Evolutionary conservation across 1,284 basidiomycete genomes (phyloP).

Genomic region (Cutaneotrichosporon arboriforme): DNA sequence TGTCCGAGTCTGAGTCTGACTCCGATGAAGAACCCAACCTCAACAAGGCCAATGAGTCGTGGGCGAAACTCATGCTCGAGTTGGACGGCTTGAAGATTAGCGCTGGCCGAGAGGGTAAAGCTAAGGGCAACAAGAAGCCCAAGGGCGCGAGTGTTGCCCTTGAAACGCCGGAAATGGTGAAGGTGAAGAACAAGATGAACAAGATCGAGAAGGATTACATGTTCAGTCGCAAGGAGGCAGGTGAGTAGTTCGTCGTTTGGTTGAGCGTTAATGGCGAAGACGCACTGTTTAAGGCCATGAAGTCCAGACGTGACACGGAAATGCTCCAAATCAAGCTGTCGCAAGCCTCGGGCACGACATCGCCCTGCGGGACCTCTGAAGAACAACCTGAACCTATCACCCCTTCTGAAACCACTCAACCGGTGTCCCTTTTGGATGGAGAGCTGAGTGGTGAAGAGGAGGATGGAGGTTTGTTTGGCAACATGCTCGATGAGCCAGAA

Average conservation of each 20-base stretch:
- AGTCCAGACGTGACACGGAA: slow-evolving; percentile 54
- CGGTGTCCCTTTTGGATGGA: background rate
- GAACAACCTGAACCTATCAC: background rate
- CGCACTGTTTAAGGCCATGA: slow-evolving; percentile 56
- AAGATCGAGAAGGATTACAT: slow-evolving; percentile 64
- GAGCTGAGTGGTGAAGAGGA: slow-evolving; percentile 45
- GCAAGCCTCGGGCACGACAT: slow-evolving; percentile 14
- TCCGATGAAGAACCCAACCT: slow-evolving; percentile 58
- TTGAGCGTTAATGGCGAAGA: slow-evolving; percentile 44
- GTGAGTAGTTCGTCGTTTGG: slow-evolving; percentile 19
- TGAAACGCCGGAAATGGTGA: slow-evolving; percentile 49
- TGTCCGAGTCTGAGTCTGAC: slow-evolving; percentile 20
- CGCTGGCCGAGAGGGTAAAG: slow-evolving; percentile 1
- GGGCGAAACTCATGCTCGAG: slow-evolving; percentile 55
- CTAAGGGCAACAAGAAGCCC: slow-evolving; percentile 38
- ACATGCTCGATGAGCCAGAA: slow-evolving; percentile 67
- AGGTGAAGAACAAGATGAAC: slow-evolving; percentile 56
- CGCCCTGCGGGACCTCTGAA: background rate
- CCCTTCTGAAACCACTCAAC: background rate
- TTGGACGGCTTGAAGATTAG: slow-evolving; percentile 29
- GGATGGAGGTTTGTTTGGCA: slow-evolving; percentile 64
- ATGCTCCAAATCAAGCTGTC: slow-evolving; percentile 58
- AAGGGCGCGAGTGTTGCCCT: slow-evolving; percentile 32
- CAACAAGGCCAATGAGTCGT: slow-evolving; percentile 33
- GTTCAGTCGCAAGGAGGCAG: slow-evolving; percentile 64